A percentile compares a stretch with the other conserved stretches of the same genome.
Evolutionary conservation across 2,329 filamentous ascomycete genomes (phyloP).

Genomic region (Apiospora phragmitis): DNA sequence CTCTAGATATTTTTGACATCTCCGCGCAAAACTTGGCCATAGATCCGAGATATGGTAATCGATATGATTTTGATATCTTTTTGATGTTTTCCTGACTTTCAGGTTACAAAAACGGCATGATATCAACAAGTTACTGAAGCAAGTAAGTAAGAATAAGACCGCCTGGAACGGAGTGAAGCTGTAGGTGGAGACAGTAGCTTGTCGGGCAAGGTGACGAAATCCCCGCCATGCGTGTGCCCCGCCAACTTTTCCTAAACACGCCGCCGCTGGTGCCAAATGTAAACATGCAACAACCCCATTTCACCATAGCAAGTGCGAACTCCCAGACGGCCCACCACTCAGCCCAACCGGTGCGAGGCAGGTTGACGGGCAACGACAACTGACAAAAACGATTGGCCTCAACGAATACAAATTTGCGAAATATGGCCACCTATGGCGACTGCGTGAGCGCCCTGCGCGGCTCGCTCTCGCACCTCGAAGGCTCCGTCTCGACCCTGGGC

Average conservation of each 20-base stretch:
- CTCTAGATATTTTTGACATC: not conserved
- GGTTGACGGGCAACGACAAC: not conserved
- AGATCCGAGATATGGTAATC: not conserved
- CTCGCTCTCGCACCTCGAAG: conserved; percentile 62
- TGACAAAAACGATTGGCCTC: not conserved
- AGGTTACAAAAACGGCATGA: not conserved
- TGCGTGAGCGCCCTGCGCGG: conserved; percentile 61
- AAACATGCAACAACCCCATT: not conserved
- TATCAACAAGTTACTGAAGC: not conserved
- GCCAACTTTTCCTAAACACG: not conserved
- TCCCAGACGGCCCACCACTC: not conserved
- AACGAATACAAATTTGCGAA: not conserved
- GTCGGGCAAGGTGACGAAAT: not conserved
- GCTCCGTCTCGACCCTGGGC: conserved; percentile 58
- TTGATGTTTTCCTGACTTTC: not conserved
- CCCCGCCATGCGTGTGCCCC: not conserved
- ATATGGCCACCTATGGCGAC: conserved; percentile 46
- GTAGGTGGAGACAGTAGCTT: not conserved
- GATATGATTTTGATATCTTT: not conserved
- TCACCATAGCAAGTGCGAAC: not conserved
- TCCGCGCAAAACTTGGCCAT: no score
- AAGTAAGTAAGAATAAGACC: not conserved
- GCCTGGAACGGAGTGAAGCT: not conserved
- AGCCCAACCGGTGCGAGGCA: not conserved
- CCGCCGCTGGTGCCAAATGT: not conserved